Evolutionary conservation across 202 grass and related monocot genomes (phyloP).

Genomic region (Eragrostis tef): DNA sequence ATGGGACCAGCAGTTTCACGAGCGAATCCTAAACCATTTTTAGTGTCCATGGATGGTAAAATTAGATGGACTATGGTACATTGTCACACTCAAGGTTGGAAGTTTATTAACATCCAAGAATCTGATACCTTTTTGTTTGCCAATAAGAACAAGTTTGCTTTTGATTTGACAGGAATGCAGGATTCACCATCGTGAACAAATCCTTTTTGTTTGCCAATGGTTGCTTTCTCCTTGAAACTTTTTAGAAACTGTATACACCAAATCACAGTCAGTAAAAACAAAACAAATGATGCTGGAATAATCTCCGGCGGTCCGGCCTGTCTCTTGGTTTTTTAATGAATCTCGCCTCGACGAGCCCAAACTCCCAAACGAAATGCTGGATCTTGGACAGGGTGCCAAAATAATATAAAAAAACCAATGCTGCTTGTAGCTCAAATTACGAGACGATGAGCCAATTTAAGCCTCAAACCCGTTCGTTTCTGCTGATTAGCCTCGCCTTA

Average conservation of each 20-base stretch:
- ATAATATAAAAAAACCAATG: too few relatives aligned
- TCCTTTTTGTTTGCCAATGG: background rate
- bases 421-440: background rate
- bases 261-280: background rate
- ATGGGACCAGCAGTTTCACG: background rate
- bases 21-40: background rate
- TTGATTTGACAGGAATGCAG: conserved; percentile 6
- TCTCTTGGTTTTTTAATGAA: conserved; percentile 32
- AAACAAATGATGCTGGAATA: background rate
- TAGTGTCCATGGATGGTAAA: background rate
- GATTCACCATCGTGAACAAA: background rate
- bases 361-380: conserved; percentile 37
- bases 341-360: conserved; percentile 46
- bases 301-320: background rate
- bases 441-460: conserved; percentile 3
- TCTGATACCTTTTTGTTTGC: too few relatives aligned
- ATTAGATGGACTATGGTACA: background rate
- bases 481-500: background rate
- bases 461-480: background rate
- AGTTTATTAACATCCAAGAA: too few relatives aligned
- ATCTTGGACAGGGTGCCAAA: conserved; percentile 52
- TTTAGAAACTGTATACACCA: background rate
- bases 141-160: conserved; percentile 19
- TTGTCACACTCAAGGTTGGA: too few relatives aligned
- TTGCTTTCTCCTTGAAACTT: conserved; percentile 18